Percentiles rank a stretch among this genome's conserved stretches.
Conservation (phyloP, 495 filamentous ascomycete species). For the Lophium mytilinum region DNA sequence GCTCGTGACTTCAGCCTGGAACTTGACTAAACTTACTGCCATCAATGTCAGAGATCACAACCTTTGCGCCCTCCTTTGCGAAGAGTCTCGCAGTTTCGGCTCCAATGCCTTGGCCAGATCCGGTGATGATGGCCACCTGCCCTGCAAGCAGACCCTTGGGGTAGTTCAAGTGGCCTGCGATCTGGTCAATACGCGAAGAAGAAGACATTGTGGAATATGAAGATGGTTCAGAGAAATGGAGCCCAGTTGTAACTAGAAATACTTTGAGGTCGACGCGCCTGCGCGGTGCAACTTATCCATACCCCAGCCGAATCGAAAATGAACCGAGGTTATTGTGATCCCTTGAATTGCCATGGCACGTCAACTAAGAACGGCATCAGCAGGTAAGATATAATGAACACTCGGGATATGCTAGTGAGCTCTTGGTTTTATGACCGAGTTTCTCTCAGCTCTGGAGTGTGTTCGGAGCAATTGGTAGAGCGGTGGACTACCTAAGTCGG, state of each 20-base stretch:
- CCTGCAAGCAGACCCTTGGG: conserved; percentile 66
- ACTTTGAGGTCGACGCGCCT: too few species aligned
- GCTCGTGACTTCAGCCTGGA: background rate
- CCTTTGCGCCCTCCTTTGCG: conserved; percentile 77
- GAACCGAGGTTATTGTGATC: too few species aligned
- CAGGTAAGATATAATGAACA: too few species aligned
- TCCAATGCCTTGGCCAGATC: conserved; percentile 81
- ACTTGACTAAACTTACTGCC: conserved; percentile 39
- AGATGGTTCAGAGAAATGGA: background rate
- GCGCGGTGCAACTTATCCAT: too few species aligned
- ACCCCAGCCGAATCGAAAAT: too few species aligned
- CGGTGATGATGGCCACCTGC: conserved; percentile 83
- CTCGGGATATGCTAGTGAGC: too few species aligned
- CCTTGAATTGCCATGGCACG: too few species aligned
- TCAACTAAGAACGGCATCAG: too few species aligned
- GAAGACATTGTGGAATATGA: background rate
- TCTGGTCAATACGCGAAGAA: conserved; percentile 44
- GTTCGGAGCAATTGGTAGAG: too few species aligned
- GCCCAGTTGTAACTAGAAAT: background rate
- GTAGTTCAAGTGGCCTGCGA: conserved; percentile 70
- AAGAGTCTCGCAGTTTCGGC: conserved; percentile 75
- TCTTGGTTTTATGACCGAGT: too few species aligned
- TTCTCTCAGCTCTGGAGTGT: too few species aligned
- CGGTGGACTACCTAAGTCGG: too few species aligned
- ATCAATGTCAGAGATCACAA: conserved; percentile 77